phyloP scores from a whole-genome alignment of 2,329 filamentous ascomycete genomes.

The Fusarium phyllophilum region DNA sequence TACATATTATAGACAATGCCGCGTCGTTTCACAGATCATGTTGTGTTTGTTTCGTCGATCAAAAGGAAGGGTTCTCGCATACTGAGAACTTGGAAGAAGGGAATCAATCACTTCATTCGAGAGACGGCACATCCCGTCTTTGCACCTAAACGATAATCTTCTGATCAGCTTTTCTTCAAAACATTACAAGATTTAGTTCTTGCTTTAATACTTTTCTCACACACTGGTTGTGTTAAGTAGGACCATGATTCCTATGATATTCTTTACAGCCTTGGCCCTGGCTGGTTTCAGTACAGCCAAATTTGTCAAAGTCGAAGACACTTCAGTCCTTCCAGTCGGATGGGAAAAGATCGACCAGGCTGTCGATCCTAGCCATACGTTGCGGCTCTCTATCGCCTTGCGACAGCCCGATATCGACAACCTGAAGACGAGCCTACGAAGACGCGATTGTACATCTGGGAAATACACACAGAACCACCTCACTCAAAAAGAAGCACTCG shows the following conservation, averaged over 20 bases:
- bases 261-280: slow-evolving; percentile 35
- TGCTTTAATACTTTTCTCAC: not conserved
- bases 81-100: not conserved
- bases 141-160: not conserved
- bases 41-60: not conserved
- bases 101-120: not conserved
- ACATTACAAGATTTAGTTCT: not conserved
- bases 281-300: slow-evolving; percentile 38
- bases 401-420: slow-evolving; percentile 46
- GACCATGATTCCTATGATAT: slow-evolving; percentile 27
- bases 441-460: slow-evolving; percentile 16
- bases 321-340: slow-evolving; percentile 43
- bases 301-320: slow-evolving; percentile 43
- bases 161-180: not conserved
- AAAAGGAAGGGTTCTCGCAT: not conserved
- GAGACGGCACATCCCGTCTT: not conserved
- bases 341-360: slow-evolving; percentile 43
- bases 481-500: slow-evolving; percentile 49
- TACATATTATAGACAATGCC: slow-evolving; percentile 12
- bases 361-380: slow-evolving; percentile 37
- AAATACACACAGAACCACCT: slow-evolving; percentile 45
- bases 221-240: not conserved
- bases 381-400: slow-evolving; percentile 49
- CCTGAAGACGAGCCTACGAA: slow-evolving; percentile 41
- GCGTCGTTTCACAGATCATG: not conserved